A percentile compares a stretch with the other conserved stretches of the same genome.
These are phyloP conservation scores for Sergeia podlipaevii DNA, from an alignment of 208 protist genomes.

Conservation along the genomic window DNA sequence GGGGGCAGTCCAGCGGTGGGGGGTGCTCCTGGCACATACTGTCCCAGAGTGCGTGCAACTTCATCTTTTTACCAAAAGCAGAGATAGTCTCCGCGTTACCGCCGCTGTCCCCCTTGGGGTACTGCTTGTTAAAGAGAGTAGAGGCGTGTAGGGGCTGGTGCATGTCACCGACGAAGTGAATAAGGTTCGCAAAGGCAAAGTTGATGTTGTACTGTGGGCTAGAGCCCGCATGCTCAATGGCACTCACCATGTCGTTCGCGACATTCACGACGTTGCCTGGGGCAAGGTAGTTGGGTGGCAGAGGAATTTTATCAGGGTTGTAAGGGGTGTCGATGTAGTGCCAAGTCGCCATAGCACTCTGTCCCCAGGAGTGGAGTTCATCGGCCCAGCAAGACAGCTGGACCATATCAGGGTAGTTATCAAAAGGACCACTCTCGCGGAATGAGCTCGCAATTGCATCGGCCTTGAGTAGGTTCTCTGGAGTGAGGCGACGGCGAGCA, in stretches of 20 bases:
- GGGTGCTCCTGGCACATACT: slow-evolving; percentile 36
- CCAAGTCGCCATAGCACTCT: slow-evolving; percentile 35
- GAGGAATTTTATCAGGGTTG: slow-evolving; percentile 24
- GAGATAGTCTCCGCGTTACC: slow-evolving; percentile 35
- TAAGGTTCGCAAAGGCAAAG: slow-evolving; percentile 35
- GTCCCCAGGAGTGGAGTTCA: slow-evolving; percentile 33
- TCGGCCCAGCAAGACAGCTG: slow-evolving; percentile 49
- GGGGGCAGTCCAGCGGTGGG: slow-evolving; percentile 16
- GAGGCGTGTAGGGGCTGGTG: slow-evolving; percentile 45
- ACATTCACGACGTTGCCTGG: slow-evolving; percentile 26
- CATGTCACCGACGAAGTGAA: slow-evolving; percentile 58
- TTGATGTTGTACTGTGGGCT: too few species aligned
- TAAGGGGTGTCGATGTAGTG: slow-evolving; percentile 47
- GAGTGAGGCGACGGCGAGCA: slow-evolving; percentile 28
- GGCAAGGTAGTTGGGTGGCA: slow-evolving; percentile 2
- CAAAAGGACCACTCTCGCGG: slow-evolving; percentile 25
- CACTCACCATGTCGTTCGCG: slow-evolving; percentile 16
- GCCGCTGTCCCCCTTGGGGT: slow-evolving; percentile 39
- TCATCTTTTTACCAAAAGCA: slow-evolving; percentile 11
- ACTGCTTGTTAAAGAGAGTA: slow-evolving; percentile 26
- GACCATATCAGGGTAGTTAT: slow-evolving; percentile 32
- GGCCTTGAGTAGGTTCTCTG: slow-evolving; percentile 12
- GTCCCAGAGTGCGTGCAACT: slow-evolving; percentile 59
- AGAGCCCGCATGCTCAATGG: slow-evolving; percentile 8
- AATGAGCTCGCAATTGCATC: slow-evolving; percentile 10